A percentile compares a stretch with the other conserved stretches of the same genome.
Conservation (phyloP, 331 rosid species). For the Telfairia occidentalis region DNA sequence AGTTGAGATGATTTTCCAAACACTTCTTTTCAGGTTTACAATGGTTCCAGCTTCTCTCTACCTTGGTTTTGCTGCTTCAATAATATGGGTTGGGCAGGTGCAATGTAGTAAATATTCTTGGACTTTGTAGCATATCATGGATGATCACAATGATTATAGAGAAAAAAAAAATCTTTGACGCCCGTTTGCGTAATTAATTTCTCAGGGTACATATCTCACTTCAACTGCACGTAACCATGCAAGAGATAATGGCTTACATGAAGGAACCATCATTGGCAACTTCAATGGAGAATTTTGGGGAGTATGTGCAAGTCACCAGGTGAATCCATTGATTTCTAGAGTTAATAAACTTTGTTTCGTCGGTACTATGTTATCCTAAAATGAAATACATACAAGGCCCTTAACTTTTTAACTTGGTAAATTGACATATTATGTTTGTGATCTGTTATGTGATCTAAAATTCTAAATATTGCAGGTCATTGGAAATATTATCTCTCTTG, state of each 20-base stretch:
- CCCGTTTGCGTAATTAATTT: constrained; percentile 16
- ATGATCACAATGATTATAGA: background rate
- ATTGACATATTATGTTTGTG: background rate
- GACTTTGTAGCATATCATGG: constrained; percentile 7
- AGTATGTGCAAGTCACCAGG: constrained; percentile 71
- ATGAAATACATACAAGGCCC: background rate
- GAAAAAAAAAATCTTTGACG: constrained; percentile 12
- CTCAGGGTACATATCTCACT: constrained; percentile 87
- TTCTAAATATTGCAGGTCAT: constrained; percentile 45
- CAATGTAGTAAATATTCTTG: constrained; percentile 18
- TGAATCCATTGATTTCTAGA: constrained; percentile 11
- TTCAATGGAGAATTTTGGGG: constrained; percentile 95
- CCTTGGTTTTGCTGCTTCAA: constrained; percentile 92
- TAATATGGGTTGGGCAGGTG: constrained; percentile 94
- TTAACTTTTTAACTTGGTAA: background rate
- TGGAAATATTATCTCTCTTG: constrained; percentile 78
- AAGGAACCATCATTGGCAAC: constrained; percentile 74
- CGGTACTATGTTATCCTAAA: background rate
- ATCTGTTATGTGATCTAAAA: background rate
- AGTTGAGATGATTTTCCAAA: background rate
- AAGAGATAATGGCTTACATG: constrained; percentile 42
- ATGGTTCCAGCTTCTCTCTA: constrained; percentile 81
- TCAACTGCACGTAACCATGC: constrained; percentile 66
- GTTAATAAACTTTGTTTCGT: background rate
- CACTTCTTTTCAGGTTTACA: constrained; percentile 51